phyloP scores from a whole-genome alignment of 2,329 filamentous ascomycete species.

The Fusarium protoensiforme region DNA sequence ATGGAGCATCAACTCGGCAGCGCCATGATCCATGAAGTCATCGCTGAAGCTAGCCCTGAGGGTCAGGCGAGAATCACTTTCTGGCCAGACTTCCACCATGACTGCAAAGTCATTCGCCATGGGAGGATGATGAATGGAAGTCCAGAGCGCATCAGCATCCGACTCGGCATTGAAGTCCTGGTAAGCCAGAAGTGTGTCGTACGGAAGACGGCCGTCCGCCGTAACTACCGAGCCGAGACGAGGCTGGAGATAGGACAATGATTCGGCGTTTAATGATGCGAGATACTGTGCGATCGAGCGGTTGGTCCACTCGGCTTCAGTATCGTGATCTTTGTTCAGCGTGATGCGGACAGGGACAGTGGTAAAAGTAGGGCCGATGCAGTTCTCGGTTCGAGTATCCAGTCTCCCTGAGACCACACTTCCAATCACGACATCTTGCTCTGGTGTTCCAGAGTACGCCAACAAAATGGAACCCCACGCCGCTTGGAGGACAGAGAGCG shows the following conservation, averaged over 20 bases:
- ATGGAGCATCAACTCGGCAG: conserved; percentile 3
- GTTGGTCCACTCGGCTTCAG: background rate
- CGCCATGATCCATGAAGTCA: background rate
- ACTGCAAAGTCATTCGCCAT: conserved; percentile 7
- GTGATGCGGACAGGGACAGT: background rate
- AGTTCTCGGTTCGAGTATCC: background rate
- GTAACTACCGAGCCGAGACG: background rate
- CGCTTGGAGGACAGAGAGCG: conserved; percentile 1
- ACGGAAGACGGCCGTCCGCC: background rate
- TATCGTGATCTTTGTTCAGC: background rate
- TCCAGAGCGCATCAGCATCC: background rate
- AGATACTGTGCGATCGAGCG: background rate
- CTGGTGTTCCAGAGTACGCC: conserved; percentile 1
- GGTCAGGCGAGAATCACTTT: background rate
- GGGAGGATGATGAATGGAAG: background rate
- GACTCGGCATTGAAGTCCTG: conserved; percentile 1
- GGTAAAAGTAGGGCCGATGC: conserved; percentile 2
- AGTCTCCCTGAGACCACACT: conserved; percentile 3
- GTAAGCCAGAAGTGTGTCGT: conserved; percentile 7
- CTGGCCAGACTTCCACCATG: conserved; percentile 9
- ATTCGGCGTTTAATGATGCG: background rate
- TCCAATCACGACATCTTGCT: conserved; percentile 4
- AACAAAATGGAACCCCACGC: conserved; percentile 3
- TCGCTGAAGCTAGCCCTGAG: conserved; percentile 3
- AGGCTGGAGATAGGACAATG: conserved; percentile 1